A percentile compares a stretch with the other conserved stretches of the same genome.
These are phyloP conservation scores for Fusarium sp. DNA, from an alignment of 2,329 filamentous ascomycete species.

Conservation along the genomic window DNA sequence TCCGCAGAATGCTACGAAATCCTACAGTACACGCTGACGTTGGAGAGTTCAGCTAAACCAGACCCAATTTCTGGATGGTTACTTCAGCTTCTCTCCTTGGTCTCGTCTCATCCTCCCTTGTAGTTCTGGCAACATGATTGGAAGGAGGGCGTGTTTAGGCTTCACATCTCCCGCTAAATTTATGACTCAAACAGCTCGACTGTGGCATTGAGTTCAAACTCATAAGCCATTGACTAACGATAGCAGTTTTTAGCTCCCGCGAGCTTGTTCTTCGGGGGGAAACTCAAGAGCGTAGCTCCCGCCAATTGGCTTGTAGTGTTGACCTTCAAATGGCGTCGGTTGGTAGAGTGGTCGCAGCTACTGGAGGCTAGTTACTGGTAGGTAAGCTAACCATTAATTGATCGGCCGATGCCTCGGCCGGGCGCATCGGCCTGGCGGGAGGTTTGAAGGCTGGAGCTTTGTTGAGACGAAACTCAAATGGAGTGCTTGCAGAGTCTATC, in stretches of 20 bases:
- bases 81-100: not conserved
- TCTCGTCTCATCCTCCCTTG: not conserved
- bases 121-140: not conserved
- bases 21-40: not conserved
- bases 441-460: not conserved
- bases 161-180: not conserved
- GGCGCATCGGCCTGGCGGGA: constrained; percentile 14
- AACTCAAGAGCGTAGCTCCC: constrained; percentile 1
- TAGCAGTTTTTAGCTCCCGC: constrained; percentile 32
- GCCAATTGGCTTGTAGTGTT: constrained; percentile 8
- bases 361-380: not conserved
- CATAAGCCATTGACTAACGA: not conserved
- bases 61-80: not conserved
- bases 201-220: not conserved
- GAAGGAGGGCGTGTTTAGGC: not conserved
- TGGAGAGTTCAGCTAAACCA: not conserved
- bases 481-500: not conserved
- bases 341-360: constrained; percentile 16
- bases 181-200: not conserved
- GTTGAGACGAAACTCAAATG: not conserved
- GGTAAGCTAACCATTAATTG: constrained; percentile 3
- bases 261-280: not conserved
- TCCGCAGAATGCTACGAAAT: not conserved
- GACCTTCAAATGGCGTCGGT: constrained; percentile 1
- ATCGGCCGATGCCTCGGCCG: constrained; percentile 25